phyloP scores from a whole-genome alignment of 805 yeast genomes.

The Candida coquimbonensis region DNA sequence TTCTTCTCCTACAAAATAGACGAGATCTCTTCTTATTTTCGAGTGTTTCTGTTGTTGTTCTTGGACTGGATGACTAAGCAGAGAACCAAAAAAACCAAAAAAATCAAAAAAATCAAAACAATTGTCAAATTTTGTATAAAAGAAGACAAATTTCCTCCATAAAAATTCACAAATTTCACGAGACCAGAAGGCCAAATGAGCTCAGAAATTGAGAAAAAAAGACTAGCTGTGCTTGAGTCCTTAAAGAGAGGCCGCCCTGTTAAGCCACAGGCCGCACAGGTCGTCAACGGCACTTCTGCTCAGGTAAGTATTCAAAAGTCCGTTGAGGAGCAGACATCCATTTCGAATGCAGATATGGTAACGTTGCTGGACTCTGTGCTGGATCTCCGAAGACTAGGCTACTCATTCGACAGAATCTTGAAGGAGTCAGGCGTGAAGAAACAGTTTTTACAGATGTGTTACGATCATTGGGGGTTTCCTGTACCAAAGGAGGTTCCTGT shows the following conservation, averaged over 20 bases:
- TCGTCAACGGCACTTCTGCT: background rate
- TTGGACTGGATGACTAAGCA: too few relatives aligned
- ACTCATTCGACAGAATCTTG: conserved; percentile 16
- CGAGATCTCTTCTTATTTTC: too few relatives aligned
- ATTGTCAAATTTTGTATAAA: too few relatives aligned
- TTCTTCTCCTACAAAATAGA: too few relatives aligned
- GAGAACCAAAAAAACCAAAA: too few relatives aligned
- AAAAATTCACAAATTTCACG: background rate
- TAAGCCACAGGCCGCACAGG: background rate
- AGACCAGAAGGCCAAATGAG: background rate
- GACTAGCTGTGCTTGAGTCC: conserved; percentile 21
- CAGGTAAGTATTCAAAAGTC: background rate
- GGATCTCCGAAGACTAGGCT: conserved; percentile 22
- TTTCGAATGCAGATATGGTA: background rate
- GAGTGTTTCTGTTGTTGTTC: background rate
- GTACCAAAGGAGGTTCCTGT: conserved; percentile 1
- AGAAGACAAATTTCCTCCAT: background rate
- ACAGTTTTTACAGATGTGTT: conserved; percentile 15
- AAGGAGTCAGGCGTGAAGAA: conserved; percentile 12
- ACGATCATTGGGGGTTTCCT: conserved; percentile 14
- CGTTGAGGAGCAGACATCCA: background rate
- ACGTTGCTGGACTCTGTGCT: conserved; percentile 13
- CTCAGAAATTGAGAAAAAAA: conserved; percentile 16
- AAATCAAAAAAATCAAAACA: too few relatives aligned
- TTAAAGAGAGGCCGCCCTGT: conserved; percentile 8